A percentile compares a stretch with the other conserved stretches of the same genome.
phyloP scores from a whole-genome alignment of 176 grass and related monocot genomes.

The Juncus effusus region DNA sequence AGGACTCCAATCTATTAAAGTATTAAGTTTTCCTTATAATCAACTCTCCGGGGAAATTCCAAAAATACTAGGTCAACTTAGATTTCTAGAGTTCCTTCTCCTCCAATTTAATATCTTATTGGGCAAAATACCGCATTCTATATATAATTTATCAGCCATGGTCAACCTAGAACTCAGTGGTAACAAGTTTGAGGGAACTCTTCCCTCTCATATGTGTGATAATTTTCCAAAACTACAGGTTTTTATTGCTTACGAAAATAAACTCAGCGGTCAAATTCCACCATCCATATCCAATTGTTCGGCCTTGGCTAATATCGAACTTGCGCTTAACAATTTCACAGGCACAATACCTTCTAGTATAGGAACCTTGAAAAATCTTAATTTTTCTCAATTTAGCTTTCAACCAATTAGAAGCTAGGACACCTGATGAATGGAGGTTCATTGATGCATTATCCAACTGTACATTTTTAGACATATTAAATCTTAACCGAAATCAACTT shows the following conservation, averaged over 20 bases:
- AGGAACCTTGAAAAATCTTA: conserved; percentile 27
- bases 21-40: neutral
- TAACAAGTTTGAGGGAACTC: conserved; percentile 33
- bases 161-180: conserved; percentile 17
- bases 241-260: neutral
- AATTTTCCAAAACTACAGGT: conserved; percentile 21
- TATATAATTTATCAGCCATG: conserved; percentile 34
- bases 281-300: conserved; percentile 28
- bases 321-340: conserved; percentile 24
- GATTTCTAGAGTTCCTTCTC: neutral
- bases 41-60: conserved; percentile 9
- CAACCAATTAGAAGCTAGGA: conserved; percentile 16
- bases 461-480: neutral
- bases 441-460: conserved; percentile 32
- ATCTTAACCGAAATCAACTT: conserved; percentile 16
- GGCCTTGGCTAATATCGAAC: neutral
- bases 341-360: conserved; percentile 31
- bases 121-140: conserved; percentile 39
- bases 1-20: neutral
- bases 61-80: neutral
- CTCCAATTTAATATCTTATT: conserved; percentile 10
- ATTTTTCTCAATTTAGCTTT: neutral
- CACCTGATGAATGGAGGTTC: conserved; percentile 27
- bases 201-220: conserved; percentile 31
- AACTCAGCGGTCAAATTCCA: conserved; percentile 29